A percentile compares a stretch with the other conserved stretches of the same genome.
These are phyloP conservation scores for Exophiala dermatitidis DNA, from an alignment of 2,329 filamentous ascomycete species.

Conservation along the genomic window DNA sequence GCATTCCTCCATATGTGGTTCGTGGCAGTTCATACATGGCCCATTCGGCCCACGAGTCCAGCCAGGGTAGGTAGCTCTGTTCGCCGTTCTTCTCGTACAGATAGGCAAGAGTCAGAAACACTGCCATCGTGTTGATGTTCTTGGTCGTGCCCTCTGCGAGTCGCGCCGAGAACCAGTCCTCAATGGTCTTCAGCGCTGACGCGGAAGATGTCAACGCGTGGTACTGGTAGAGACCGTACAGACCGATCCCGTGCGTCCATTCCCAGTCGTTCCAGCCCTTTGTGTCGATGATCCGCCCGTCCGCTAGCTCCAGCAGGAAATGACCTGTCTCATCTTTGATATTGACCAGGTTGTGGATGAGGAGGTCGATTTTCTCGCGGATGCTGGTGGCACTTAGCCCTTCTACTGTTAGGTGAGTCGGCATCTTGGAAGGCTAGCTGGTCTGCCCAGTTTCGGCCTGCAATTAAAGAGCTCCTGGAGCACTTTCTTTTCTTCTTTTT, in stretches of 20 bases:
- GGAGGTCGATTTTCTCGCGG: constrained; percentile 52
- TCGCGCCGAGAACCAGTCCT: constrained; percentile 64
- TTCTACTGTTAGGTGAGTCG: constrained; percentile 16
- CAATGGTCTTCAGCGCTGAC: constrained; percentile 57
- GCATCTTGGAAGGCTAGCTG: constrained; percentile 5
- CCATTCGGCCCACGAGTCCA: constrained; percentile 78
- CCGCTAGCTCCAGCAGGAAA: constrained; percentile 62
- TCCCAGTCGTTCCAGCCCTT: constrained; percentile 66
- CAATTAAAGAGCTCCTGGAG: too few species aligned
- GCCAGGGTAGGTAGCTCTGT: constrained; percentile 64
- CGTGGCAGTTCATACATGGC: constrained; percentile 68
- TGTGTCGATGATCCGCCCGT: constrained; percentile 72
- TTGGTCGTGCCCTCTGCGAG: constrained; percentile 67
- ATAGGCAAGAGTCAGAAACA: constrained; percentile 66
- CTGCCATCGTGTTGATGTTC: constrained; percentile 80
- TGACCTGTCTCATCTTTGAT: constrained; percentile 69
- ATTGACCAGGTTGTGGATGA: constrained; percentile 68
- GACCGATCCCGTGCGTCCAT: constrained; percentile 73
- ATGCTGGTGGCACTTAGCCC: constrained; percentile 32
- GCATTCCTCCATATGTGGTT: constrained; percentile 64
- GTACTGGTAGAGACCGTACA: constrained; percentile 78
- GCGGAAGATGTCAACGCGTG: constrained; percentile 62
- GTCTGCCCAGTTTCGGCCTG: not conserved
- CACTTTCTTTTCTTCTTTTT: too few species aligned
- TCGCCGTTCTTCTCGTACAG: constrained; percentile 70